Conservation (phyloP, 768 basidiomycete genomes). For the Melanogaster broomeanus region DNA sequence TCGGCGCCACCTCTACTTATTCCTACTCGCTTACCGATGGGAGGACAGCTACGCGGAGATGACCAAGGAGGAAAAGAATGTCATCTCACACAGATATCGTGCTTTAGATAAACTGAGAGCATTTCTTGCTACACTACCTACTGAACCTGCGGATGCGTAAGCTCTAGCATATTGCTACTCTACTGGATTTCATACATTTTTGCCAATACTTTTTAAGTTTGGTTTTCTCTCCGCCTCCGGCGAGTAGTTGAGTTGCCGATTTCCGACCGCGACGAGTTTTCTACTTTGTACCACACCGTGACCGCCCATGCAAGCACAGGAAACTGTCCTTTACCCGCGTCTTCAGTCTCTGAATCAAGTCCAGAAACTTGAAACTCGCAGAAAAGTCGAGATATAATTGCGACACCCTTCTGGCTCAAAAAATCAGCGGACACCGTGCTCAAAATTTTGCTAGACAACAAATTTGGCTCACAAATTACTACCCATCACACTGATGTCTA, state of each 20-base stretch:
- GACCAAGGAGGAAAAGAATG: conserved; percentile 61
- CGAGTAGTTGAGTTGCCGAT: conserved; percentile 11
- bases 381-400: too few relatives aligned
- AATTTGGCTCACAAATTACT: not conserved
- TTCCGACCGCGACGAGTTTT: conserved; percentile 17
- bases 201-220: too few relatives aligned
- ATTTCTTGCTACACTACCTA: conserved; percentile 33
- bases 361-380: too few relatives aligned
- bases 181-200: too few relatives aligned
- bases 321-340: too few relatives aligned
- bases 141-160: conserved; percentile 1
- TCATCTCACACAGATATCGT: conserved; percentile 63
- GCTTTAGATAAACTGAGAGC: conserved; percentile 59
- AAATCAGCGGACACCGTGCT: not conserved
- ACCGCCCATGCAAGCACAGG: too few relatives aligned
- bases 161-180: not conserved
- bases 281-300: not conserved
- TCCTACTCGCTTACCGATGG: not conserved
- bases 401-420: not conserved
- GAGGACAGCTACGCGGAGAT: conserved; percentile 66
- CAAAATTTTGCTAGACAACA: not conserved
- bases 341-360: too few relatives aligned
- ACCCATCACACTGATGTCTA: conserved; percentile 17
- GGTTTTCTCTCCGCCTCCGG: conserved; percentile 2
- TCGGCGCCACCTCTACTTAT: not conserved